Evolutionary conservation across 441 rosid genomes (phyloP).

Genomic region (Corymbia calophylla): DNA sequence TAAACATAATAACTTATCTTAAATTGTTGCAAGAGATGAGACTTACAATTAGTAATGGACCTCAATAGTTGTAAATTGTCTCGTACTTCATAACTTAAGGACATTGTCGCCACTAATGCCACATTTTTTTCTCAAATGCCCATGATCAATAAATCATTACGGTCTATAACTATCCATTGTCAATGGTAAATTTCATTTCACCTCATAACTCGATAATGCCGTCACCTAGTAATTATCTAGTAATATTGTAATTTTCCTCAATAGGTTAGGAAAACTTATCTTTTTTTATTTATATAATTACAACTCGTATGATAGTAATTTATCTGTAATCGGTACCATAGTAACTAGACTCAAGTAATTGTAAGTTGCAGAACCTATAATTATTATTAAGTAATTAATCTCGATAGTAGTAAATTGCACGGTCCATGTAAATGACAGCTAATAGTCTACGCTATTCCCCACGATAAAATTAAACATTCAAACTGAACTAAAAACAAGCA

Average conservation of each 20-base stretch:
- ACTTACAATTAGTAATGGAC: background rate
- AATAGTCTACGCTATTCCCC: background rate
- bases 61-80: background rate
- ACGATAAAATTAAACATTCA: background rate
- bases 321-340: fast-evolving
- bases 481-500: background rate
- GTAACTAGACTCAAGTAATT: background rate
- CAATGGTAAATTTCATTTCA: background rate
- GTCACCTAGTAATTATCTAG: background rate
- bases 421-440: background rate
- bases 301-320: background rate
- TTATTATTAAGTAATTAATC: background rate
- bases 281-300: background rate
- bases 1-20: background rate
- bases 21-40: background rate
- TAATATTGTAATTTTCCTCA: background rate
- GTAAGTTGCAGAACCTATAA: background rate
- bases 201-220: background rate
- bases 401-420: background rate
- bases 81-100: fast-evolving
- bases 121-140: background rate
- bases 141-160: background rate
- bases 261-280: background rate
- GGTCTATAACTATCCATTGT: background rate
- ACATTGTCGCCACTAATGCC: fast-evolving